Percentiles rank a stretch among this genome's conserved stretches.
Evolutionary conservation across 805 yeast species (phyloP).

Genomic region (Metschnikowia kunwiensis): DNA sequence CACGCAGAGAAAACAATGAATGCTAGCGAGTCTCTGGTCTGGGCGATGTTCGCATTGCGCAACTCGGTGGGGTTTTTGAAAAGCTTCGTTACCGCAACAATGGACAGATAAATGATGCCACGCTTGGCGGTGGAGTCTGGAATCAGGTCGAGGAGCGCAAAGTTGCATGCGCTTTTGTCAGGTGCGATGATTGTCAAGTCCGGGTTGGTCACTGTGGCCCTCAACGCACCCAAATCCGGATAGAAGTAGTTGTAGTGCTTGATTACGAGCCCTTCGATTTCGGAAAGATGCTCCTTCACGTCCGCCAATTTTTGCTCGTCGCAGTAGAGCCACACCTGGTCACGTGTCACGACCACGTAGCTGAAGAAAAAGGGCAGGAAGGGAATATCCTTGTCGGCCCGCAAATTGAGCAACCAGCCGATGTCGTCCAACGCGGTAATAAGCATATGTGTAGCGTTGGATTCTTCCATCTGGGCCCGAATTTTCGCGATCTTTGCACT

Average conservation of each 20-base stretch:
- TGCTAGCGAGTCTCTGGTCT: conserved; percentile 79
- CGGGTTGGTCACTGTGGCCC: conserved; percentile 18
- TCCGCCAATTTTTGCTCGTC: conserved; percentile 44
- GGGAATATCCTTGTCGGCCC: conserved; percentile 73
- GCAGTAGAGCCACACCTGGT: conserved; percentile 50
- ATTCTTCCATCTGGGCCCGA: conserved; percentile 29
- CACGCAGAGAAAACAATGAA: conserved; percentile 74
- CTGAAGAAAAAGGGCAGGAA: conserved; percentile 86
- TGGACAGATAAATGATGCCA: conserved; percentile 26
- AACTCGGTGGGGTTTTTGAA: conserved; percentile 74
- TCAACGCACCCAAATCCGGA: conserved; percentile 43
- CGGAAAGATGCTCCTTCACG: conserved; percentile 26
- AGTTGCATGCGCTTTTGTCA: conserved; percentile 26
- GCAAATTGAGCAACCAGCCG: conserved; percentile 84
- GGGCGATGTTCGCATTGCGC: conserved; percentile 69
- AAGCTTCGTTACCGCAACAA: conserved; percentile 56
- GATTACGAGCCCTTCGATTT: conserved; percentile 34
- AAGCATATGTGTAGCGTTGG: conserved; percentile 38
- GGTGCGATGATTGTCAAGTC: conserved; percentile 31
- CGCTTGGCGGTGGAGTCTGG: conserved; percentile 29
- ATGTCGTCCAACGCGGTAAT: conserved; percentile 81
- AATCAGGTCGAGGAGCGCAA: conserved; percentile 30
- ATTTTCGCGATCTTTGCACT: conserved; percentile 29
- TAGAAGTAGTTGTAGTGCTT: conserved; percentile 58
- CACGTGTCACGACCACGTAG: conserved; percentile 41